Percentiles rank a stretch among this genome's conserved stretches.
Conservation (phyloP, 1,139 yeast species). For the Protomyces pachydermus region DNA sequence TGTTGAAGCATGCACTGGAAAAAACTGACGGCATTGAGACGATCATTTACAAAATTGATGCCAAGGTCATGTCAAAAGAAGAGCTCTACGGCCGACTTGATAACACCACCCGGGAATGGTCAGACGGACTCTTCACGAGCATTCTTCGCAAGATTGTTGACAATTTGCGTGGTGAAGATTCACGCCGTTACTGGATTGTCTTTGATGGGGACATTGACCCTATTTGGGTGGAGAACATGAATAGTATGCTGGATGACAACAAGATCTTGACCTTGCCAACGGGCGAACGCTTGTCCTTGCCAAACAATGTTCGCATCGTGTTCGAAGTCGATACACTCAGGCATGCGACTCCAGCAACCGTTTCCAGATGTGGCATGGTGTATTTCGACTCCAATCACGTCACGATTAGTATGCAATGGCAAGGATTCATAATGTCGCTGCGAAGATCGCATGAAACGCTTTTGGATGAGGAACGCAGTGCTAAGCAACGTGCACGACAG, state of each 20-base stretch:
- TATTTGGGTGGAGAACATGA: conserved; percentile 85
- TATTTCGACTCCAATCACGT: conserved; percentile 54
- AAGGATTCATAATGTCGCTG: conserved; percentile 33
- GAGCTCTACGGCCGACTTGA: conserved; percentile 69
- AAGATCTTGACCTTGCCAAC: conserved; percentile 74
- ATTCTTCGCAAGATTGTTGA: conserved; percentile 57
- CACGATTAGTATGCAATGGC: conserved; percentile 36
- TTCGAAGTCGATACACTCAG: conserved; percentile 70
- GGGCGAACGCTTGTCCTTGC: conserved; percentile 75
- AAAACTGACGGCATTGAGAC: conserved; percentile 42
- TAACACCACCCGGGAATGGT: conserved; percentile 81
- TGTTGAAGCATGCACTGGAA: conserved; percentile 48
- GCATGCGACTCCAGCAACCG: conserved; percentile 82
- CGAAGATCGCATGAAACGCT: conserved; percentile 34
- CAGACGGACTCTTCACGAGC: conserved; percentile 76
- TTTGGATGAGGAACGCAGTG: conserved; percentile 35
- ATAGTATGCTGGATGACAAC: conserved; percentile 88
- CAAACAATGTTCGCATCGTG: conserved; percentile 57
- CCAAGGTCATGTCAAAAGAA: conserved; percentile 67
- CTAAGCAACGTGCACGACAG: not conserved
- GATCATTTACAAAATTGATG: conserved; percentile 54
- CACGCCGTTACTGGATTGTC: conserved; percentile 65
- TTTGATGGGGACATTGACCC: conserved; percentile 96
- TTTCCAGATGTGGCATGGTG: conserved; percentile 87
- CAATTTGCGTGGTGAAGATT: conserved; percentile 55